Conservation (phyloP, 352 stramenopile species). For the Blastocystis hominis region DNA sequence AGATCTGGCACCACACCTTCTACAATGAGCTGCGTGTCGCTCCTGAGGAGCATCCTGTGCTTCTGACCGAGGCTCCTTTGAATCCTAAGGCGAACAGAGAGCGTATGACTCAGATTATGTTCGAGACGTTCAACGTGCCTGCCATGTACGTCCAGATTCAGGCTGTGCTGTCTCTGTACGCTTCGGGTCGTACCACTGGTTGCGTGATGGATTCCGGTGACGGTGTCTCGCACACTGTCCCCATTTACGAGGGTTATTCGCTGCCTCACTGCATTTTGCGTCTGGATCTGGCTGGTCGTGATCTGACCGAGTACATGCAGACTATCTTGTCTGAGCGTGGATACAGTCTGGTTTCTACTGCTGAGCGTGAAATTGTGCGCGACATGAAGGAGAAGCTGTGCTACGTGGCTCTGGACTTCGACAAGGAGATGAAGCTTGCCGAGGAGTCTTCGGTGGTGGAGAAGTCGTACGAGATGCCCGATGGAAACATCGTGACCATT, state of each 20-base stretch:
- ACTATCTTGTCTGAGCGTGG: constrained; percentile 66
- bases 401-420: too few relatives aligned
- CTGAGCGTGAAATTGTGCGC: constrained; percentile 76
- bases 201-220: too few relatives aligned
- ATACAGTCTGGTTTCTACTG: constrained; percentile 77
- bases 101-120: too few relatives aligned
- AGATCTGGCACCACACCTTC: too few relatives aligned
- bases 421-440: constrained; percentile 82
- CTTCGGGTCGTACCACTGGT: too few relatives aligned
- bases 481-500: constrained; percentile 90
- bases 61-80: constrained; percentile 85
- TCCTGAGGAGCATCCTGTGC: constrained; percentile 87
- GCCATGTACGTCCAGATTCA: constrained; percentile 89
- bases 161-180: constrained; percentile 77
- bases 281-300: constrained; percentile 75
- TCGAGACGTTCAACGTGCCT: too few relatives aligned
- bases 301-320: constrained; percentile 67
- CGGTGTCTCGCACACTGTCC: constrained; percentile 76
- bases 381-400: too few relatives aligned
- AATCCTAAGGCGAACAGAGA: too few relatives aligned
- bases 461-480: too few relatives aligned
- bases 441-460: constrained; percentile 76
- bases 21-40: too few relatives aligned
- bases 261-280: constrained; percentile 78
- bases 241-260: constrained; percentile 84